phyloP scores from a whole-genome alignment of 345 rosid species.

The Linum lewisii region DNA sequence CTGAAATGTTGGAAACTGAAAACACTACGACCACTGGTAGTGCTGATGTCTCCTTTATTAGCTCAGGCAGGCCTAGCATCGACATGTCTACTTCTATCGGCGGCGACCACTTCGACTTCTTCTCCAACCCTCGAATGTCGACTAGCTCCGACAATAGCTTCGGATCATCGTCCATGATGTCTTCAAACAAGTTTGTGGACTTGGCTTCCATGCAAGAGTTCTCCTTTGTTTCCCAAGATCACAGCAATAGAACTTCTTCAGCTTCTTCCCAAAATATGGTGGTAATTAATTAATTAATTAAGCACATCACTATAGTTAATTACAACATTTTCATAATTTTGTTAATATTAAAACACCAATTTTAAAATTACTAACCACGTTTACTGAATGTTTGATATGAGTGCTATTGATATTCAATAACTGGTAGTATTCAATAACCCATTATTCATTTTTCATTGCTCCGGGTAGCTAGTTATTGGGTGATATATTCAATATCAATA shows the following conservation, averaged over 20 bases:
- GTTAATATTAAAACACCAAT: no score
- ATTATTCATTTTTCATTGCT: no score
- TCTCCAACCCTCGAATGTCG: constrained; percentile 36
- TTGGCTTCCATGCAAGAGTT: constrained; percentile 31
- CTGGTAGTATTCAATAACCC: no score
- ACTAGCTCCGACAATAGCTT: constrained; percentile 47
- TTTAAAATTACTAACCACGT: no score
- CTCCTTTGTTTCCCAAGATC: constrained; percentile 45
- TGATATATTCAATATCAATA: no score
- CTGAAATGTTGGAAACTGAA: constrained; percentile 46
- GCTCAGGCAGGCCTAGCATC: constrained; percentile 75
- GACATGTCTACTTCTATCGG: constrained; percentile 34
- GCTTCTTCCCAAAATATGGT: constrained; percentile 37
- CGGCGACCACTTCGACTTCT: constrained; percentile 42
- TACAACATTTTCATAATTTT: no score
- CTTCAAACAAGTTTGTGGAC: constrained; percentile 38
- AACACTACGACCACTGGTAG: constrained; percentile 15
- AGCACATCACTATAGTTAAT: no score
- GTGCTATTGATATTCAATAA: no score
- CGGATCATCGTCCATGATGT: constrained; percentile 35
- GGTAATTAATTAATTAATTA: constrained; percentile 31
- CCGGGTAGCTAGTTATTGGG: no score
- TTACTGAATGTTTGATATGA: no score
- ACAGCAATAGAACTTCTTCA: constrained; percentile 47
- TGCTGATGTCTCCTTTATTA: constrained; percentile 66